Evolutionary conservation across 108 stramenopile genomes (phyloP).

Genomic region (Schizochytrium sp.): DNA sequence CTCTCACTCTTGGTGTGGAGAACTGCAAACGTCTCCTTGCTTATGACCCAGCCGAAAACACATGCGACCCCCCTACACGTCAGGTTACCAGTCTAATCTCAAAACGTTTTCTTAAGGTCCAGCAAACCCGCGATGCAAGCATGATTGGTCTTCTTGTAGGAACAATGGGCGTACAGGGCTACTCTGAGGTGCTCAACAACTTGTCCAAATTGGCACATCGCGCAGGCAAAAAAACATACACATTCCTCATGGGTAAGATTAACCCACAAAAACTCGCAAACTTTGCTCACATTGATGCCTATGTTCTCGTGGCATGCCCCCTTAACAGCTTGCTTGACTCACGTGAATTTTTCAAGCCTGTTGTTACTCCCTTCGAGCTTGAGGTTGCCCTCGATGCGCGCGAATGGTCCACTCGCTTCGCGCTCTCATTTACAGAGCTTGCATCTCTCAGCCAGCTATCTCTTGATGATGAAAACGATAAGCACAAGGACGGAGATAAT

Average conservation of each 20-base stretch:
- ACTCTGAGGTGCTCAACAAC: conserved; percentile 79
- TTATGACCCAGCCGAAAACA: conserved; percentile 45
- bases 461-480: conserved; percentile 60
- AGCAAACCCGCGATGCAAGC: conserved; percentile 85
- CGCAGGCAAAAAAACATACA: conserved; percentile 85
- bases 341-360: conserved; percentile 80
- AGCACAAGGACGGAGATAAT: conserved; percentile 59
- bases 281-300: conserved; percentile 94
- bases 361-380: conserved; percentile 93
- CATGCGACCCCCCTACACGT: neutral
- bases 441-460: neutral
- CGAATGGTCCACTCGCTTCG: conserved; percentile 87
- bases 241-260: conserved; percentile 91
- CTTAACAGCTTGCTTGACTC: conserved; percentile 85
- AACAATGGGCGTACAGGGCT: conserved; percentile 82
- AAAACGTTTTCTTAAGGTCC: conserved; percentile 71
- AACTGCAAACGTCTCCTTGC: neutral
- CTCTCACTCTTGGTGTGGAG: neutral
- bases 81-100: neutral
- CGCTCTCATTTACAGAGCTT: conserved; percentile 51
- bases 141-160: conserved; percentile 92
- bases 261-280: conserved; percentile 92
- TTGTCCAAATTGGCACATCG: conserved; percentile 79
- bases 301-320: conserved; percentile 89
- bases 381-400: conserved; percentile 86